phyloP scores from a whole-genome alignment of 805 yeast genomes.

The Spathaspora arborariae region DNA sequence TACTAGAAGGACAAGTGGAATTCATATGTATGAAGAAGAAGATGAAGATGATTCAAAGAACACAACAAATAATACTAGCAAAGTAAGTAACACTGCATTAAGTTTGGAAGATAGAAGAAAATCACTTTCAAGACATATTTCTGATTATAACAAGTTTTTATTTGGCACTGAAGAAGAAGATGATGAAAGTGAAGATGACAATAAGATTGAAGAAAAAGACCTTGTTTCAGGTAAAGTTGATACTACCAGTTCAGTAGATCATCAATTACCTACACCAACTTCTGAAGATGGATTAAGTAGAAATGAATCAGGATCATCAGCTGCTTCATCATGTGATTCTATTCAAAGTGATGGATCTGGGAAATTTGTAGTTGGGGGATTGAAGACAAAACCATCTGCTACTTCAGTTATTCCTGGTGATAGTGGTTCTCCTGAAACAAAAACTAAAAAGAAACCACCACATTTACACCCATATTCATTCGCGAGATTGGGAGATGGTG shows the following conservation, averaged over 20 bases:
- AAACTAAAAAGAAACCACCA: not conserved
- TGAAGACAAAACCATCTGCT: not conserved
- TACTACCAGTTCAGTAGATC: not conserved
- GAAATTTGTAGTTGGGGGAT: slow-evolving; percentile 6
- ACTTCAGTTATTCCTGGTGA: not conserved
- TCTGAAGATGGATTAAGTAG: slow-evolving; percentile 3
- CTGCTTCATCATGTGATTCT: slow-evolving; percentile 15
- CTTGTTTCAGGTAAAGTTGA: not conserved
- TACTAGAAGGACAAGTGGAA: slow-evolving; percentile 15
- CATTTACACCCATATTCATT: not conserved
- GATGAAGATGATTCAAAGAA: slow-evolving; percentile 5
- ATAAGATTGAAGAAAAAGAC: not conserved
- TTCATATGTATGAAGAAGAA: slow-evolving; percentile 8
- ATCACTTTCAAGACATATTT: slow-evolving; percentile 17
- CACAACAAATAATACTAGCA: no score
- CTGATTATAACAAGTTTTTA: slow-evolving; percentile 23
- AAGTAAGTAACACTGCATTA: no score
- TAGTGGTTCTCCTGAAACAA: not conserved
- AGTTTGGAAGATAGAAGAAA: slow-evolving; percentile 8
- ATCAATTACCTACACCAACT: slow-evolving; percentile 2
- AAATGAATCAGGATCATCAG: slow-evolving; percentile 10
- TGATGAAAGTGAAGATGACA: slow-evolving; percentile 6
- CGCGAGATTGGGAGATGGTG: not conserved
- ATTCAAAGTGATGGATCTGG: slow-evolving; percentile 23
- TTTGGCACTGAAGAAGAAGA: slow-evolving; percentile 16